Evolutionary conservation across 106 monocot species (phyloP).

Genomic region (Triglochin maritima): DNA sequence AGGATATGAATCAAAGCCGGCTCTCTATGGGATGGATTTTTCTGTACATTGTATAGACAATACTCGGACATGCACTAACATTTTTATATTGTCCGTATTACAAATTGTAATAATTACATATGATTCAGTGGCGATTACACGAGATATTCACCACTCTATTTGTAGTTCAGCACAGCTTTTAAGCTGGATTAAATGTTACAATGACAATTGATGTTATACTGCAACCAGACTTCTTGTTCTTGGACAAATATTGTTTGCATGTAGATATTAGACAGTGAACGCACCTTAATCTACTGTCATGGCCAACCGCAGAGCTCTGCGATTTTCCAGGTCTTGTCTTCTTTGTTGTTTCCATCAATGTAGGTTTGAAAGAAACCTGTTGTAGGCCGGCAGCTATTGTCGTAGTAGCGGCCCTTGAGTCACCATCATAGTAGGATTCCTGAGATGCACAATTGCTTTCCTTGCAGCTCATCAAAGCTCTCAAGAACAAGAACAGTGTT

Average conservation of each 20-base stretch:
- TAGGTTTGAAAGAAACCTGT: neutral
- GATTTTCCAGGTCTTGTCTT: too few relatives aligned
- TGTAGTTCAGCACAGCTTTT: neutral
- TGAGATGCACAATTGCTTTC: neutral
- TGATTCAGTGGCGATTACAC: neutral
- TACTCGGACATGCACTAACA: neutral
- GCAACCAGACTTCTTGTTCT: neutral
- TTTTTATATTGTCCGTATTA: neutral
- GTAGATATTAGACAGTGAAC: too few relatives aligned
- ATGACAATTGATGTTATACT: neutral
- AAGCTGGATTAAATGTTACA: neutral
- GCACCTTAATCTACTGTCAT: too few relatives aligned
- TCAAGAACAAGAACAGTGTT: too few relatives aligned
- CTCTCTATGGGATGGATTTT: neutral
- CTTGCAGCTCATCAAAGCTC: neutral
- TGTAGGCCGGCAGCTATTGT: neutral
- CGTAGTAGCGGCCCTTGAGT: neutral
- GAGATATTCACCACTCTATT: neutral
- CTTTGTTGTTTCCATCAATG: too few relatives aligned
- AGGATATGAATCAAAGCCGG: neutral
- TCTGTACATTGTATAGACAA: neutral
- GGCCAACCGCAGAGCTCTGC: too few relatives aligned
- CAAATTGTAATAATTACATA: neutral
- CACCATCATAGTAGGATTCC: neutral
- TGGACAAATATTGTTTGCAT: too few relatives aligned